phyloP scores from a whole-genome alignment of 192 early-diverging fungal species.

The Coemansia sp. region DNA sequence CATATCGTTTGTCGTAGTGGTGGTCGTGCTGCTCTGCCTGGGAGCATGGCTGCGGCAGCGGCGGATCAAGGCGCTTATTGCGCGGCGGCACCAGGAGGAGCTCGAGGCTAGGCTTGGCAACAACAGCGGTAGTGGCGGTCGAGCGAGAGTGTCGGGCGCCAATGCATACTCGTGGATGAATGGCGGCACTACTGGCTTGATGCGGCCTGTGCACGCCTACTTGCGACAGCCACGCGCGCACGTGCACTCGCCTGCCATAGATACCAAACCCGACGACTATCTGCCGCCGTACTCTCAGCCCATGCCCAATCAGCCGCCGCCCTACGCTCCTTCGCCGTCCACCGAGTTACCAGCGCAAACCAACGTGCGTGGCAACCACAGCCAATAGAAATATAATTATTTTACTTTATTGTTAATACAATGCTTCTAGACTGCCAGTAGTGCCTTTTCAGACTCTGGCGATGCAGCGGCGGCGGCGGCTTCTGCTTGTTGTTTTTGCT shows the following conservation, averaged over 20 bases:
- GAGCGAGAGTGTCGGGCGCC: neutral
- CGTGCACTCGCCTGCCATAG: neutral
- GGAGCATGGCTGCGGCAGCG: conserved; percentile 12
- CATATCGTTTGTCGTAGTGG: conserved; percentile 9
- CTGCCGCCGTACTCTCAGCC: conserved; percentile 23
- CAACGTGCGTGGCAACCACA: too few relatives aligned
- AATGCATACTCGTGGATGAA: neutral
- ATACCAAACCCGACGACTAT: conserved; percentile 19
- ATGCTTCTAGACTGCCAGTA: neutral
- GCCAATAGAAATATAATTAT: too few relatives aligned
- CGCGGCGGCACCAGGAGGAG: conserved; percentile 5
- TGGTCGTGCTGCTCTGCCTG: neutral
- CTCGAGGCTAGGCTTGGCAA: neutral
- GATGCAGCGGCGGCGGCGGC: too few relatives aligned
- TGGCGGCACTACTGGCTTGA: neutral
- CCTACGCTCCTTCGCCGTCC: neutral
- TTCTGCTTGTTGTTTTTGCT: neutral
- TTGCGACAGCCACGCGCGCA: neutral
- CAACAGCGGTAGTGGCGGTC: too few relatives aligned
- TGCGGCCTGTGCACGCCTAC: neutral
- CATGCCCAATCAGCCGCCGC: neutral
- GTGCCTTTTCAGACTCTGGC: neutral
- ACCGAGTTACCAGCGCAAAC: neutral
- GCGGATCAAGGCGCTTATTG: neutral
- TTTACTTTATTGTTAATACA: too few relatives aligned